Base-by-base conservation (phyloP, 108 stramenopile genomes). In the Skeletonema grethae region DNA sequence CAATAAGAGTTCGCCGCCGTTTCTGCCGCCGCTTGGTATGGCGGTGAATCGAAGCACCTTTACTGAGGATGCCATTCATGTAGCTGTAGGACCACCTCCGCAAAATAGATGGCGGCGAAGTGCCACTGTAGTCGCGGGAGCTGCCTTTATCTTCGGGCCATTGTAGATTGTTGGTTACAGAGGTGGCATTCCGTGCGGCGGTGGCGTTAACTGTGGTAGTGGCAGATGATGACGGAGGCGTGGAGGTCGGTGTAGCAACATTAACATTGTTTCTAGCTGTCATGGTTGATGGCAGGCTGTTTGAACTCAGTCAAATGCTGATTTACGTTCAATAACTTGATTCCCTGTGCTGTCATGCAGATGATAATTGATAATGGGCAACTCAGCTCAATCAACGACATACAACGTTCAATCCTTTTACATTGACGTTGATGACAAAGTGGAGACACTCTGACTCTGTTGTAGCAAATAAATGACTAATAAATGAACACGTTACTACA, bases 41-140 rank as follows among this genome's bases (percentile, higher is more conserved):
- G 34, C 58, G 59, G 16, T 79, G 65, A 10, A 72, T 62, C 30
- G 36, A 38, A 12, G 69, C 66, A 5, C 77, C 73, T 20, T 58
- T 56, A 48, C 46, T 48, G 0, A 83, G 65, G 32, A 83, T 64
- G 9, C 30, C 29, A 24, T 58, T 72, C 82, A 83, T 83, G 73
- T 83, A 83, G 25, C 48, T 57, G 67, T 75, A 83, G 28, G 73
- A 74, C 82, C 82, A 79, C 46, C 53, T 16, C 4, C 31, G 18
- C 1, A 74, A 41, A 2, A 35, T 15, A 65, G 59, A 34, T 9
- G 50, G 9, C 22, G 50, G 50, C 22, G 50, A 53, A 22, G 18
- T 24, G 50, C 50, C 50, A 9, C 50, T 53, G 50, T 53, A 53
- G 36, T 38, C 36, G n/a, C 41, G 0, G 50, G 70, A 46, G 10